Conservation (phyloP, 169 alveolate genomes). For the Plasmodium inui region DNA sequence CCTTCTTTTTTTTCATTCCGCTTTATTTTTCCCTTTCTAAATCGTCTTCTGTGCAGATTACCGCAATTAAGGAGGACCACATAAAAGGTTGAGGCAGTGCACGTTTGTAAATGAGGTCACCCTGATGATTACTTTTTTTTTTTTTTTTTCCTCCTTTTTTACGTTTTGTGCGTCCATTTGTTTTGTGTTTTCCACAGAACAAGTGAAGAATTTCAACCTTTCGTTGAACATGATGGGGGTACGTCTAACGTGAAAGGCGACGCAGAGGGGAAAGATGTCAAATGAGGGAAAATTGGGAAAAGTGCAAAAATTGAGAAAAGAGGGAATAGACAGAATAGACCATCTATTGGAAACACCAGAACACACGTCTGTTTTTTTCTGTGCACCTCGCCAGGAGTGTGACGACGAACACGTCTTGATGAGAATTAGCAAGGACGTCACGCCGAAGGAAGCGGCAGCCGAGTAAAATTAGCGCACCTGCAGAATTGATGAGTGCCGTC, state of each 20-base stretch:
- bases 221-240: constrained; percentile 47
- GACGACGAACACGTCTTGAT: constrained; percentile 23
- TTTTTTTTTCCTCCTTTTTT: neutral
- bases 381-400: constrained; percentile 38
- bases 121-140: neutral
- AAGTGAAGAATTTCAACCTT: constrained; percentile 42
- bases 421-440: constrained; percentile 16
- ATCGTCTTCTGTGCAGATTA: constrained; percentile 16
- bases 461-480: constrained; percentile 27
- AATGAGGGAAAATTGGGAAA: neutral
- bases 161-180: neutral
- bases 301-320: neutral
- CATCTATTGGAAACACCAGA: neutral
- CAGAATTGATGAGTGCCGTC: neutral
- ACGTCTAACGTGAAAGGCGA: neutral
- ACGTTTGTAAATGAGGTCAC: neutral
- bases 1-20: neutral
- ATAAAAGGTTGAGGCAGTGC: constrained; percentile 16
- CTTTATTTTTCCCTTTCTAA: neutral
- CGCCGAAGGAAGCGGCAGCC: constrained; percentile 62
- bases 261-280: neutral
- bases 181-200: neutral
- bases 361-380: neutral
- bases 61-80: constrained; percentile 47
- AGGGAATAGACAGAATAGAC: neutral